Percentiles rank a stretch among this genome's conserved stretches.
Conservation (phyloP, 106 monocot species). For the Triglochin maritima region DNA sequence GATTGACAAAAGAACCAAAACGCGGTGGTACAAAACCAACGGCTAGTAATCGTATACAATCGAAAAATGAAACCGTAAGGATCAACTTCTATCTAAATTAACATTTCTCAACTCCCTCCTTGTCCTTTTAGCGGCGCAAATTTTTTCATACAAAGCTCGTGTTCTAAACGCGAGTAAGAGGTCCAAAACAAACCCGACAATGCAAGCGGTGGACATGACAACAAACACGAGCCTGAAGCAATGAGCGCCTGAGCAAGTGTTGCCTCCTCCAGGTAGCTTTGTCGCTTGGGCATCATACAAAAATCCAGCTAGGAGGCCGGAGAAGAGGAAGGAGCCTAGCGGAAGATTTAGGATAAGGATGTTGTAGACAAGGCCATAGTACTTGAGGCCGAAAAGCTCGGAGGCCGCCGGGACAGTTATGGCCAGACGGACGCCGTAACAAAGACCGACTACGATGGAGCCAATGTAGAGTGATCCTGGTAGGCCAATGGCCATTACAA, state of each 20-base stretch:
- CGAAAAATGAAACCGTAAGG: too few species aligned
- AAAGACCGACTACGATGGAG: slow-evolving; percentile 70
- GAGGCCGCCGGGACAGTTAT: slow-evolving; percentile 74
- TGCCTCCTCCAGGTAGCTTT: slow-evolving; percentile 32
- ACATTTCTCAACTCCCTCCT: slow-evolving; percentile 7
- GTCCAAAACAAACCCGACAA: slow-evolving; percentile 67
- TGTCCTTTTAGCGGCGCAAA: slow-evolving; percentile 39
- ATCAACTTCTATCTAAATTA: too few species aligned
- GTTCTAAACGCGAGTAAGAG: slow-evolving; percentile 45
- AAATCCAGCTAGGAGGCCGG: slow-evolving; percentile 78
- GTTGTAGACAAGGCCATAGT: slow-evolving; percentile 96
- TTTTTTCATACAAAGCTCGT: slow-evolving; percentile 47
- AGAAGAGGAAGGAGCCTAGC: slow-evolving; percentile 96
- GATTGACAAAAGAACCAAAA: too few species aligned
- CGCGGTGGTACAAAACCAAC: too few species aligned
- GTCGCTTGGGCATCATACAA: slow-evolving; percentile 72
- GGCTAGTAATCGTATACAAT: too few species aligned
- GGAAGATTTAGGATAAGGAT: slow-evolving; percentile 89
- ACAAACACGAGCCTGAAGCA: slow-evolving; percentile 83
- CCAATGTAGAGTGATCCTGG: slow-evolving; percentile 89
- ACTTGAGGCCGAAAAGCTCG: slow-evolving; percentile 81
- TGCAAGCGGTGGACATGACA: slow-evolving; percentile 65
- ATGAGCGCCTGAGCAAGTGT: slow-evolving; percentile 72
- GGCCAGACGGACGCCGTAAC: slow-evolving; percentile 83
- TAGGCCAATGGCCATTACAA: slow-evolving; percentile 55